Percentiles rank a stretch among this genome's conserved stretches.
phyloP scores from a whole-genome alignment of 495 filamentous ascomycete species.

The Aspergillus indologenus region DNA sequence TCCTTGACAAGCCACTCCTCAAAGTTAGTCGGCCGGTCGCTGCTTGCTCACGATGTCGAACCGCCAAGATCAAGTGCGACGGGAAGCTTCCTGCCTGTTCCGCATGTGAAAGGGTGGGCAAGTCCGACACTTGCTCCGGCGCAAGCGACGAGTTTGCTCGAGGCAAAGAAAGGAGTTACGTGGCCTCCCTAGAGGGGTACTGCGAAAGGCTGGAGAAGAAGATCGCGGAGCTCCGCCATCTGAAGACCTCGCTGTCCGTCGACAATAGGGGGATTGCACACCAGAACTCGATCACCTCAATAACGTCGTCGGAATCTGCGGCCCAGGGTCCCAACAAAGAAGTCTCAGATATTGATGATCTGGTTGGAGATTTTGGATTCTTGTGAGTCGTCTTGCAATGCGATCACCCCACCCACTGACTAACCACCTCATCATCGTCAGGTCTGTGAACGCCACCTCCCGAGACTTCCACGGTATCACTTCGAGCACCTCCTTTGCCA shows the following conservation, averaged over 20 bases:
- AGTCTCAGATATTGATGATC: constrained; percentile 71
- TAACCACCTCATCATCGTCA: constrained; percentile 41
- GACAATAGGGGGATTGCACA: constrained; percentile 58
- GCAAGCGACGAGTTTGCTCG: constrained; percentile 91
- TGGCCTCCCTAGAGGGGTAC: constrained; percentile 83
- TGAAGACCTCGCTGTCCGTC: constrained; percentile 57
- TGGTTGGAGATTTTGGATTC: constrained; percentile 80
- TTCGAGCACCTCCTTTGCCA: constrained; percentile 79
- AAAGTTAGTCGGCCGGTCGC: constrained; percentile 89
- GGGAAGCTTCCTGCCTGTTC: constrained; percentile 91
- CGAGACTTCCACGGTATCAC: constrained; percentile 87
- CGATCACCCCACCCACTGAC: constrained; percentile 4
- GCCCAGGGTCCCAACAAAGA: constrained; percentile 48
- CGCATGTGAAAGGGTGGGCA: constrained; percentile 83
- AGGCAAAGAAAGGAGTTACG: constrained; percentile 93
- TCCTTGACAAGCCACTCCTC: constrained; percentile 71
- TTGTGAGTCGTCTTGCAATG: constrained; percentile 48
- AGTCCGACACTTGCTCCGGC: constrained; percentile 79
- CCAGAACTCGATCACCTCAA: constrained; percentile 49
- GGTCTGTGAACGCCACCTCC: constrained; percentile 86
- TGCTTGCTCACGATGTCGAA: constrained; percentile 87
- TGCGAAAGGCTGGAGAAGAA: constrained; percentile 80
- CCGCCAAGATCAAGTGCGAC: constrained; percentile 94
- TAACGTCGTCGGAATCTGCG: constrained; percentile 38
- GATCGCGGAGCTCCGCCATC: constrained; percentile 53